Base-by-base conservation (phyloP, 441 rosid species). In the Populus hybrid region DNA sequence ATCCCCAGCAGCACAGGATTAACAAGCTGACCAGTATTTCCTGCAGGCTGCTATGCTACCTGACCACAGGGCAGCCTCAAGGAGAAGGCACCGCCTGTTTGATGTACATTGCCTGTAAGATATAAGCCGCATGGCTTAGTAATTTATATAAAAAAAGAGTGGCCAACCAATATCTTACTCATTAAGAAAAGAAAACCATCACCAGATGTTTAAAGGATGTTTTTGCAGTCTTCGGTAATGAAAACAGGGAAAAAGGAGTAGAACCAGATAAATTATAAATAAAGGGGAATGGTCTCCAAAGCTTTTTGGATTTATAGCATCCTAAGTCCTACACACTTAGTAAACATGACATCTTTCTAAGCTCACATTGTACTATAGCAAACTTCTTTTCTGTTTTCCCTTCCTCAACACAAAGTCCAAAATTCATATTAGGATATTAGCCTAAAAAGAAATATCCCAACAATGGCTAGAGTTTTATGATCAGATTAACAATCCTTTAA, bases 11-110 rank as follows among this genome's bases (percentile, higher is more conserved):
- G 97, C 92, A 74, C n/a, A 95, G 95, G 70, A 94, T 94, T 66
- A n/a, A 91, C 88, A 8, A 95, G 88, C 79, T 95, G 97, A 66
- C 97, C 99, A 84, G 91, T 92, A n/a, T n/a, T n/a, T 91, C 94
- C 98, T 11, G 99, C 99, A 18, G 98, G 98, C 80, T 95, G 91
- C 84, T 94, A n/a, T 94, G 84, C 99, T 94, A 78, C 98, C 98
- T 0, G 98, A 94, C 83, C n/a, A 95, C 99, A 0, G 97, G 99
- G n/a, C n/a, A 73, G 93, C 98, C 85, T 95, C 98, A 36, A 95
- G 88, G 80, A 91, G n/a, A n/a, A 95, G 74, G 83, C 79, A 76
- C 92, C 98, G 35, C 97, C 98, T 77, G 89, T 95, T 38, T n/a
- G 93, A 83, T 10, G 85, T 87, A 61, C n/a, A 92, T 88, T 74